These are phyloP conservation scores for Melastoma candidum DNA, from an alignment of 441 rosid genomes.

Conservation along the genomic window DNA sequence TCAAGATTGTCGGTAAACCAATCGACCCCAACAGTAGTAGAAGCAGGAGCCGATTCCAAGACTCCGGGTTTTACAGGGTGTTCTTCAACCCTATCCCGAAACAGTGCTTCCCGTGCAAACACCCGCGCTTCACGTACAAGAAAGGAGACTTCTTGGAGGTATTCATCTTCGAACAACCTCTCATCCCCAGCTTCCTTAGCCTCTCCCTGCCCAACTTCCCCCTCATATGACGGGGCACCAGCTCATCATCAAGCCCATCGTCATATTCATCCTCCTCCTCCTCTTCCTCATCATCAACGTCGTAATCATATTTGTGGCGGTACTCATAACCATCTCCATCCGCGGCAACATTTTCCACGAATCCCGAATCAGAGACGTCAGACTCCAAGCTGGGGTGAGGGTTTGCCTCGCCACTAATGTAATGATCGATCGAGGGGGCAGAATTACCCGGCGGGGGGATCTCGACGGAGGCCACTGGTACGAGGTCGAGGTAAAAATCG, in stretches of 20 bases:
- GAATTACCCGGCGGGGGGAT: too few species aligned
- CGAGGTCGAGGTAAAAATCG: neutral
- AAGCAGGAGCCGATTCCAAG: too few species aligned
- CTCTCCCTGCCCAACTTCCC: conserved; percentile 65
- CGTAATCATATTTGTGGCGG: neutral
- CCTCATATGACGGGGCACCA: conserved; percentile 40
- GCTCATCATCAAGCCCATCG: conserved; percentile 61
- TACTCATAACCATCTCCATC: conserved; percentile 4
- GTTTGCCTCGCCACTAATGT: too few species aligned
- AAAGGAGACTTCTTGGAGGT: conserved; percentile 39
- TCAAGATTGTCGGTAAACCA: too few species aligned
- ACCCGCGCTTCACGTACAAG: conserved; percentile 40
- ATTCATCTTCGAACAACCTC: conserved; percentile 43
- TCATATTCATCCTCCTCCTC: conserved; percentile 27
- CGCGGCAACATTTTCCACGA: neutral
- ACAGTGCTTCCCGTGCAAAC: conserved; percentile 59
- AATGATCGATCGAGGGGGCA: too few species aligned
- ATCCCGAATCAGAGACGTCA: too few species aligned
- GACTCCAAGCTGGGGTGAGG: too few species aligned
- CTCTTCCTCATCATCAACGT: conserved; percentile 11
- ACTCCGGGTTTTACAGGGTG: conserved; percentile 18
- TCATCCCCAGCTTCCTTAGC: conserved; percentile 60
- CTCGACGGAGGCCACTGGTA: neutral
- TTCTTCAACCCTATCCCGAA: conserved; percentile 50
- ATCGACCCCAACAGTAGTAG: too few species aligned